Conservation (phyloP, 805 yeast genomes). For the Lipomyces sp. region DNA sequence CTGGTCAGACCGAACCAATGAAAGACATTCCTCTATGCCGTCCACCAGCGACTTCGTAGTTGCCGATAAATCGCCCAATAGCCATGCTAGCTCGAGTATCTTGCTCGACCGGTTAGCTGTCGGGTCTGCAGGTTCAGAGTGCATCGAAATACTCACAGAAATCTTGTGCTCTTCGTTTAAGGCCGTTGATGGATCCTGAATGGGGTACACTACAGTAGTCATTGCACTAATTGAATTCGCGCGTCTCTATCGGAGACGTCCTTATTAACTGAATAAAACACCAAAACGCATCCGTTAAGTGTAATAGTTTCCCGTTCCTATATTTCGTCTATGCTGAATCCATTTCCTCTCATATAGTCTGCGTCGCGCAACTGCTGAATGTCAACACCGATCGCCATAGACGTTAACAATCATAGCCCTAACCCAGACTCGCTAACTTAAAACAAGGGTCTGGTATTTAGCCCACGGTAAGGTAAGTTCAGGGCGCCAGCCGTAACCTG, state of each 20-base stretch:
- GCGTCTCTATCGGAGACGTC: background rate
- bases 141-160: slow-evolving; percentile 19
- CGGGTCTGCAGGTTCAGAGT: background rate
- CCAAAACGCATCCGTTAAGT: no score
- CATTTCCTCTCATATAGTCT: no score
- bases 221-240: slow-evolving; percentile 6
- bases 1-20: slow-evolving; percentile 32
- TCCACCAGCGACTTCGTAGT: slow-evolving; percentile 27
- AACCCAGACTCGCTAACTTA: no score
- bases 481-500: no score
- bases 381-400: no score
- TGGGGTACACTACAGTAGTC: slow-evolving; percentile 33
- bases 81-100: slow-evolving; percentile 38
- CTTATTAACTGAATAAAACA: no score
- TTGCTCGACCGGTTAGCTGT: background rate
- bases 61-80: slow-evolving; percentile 29
- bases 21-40: slow-evolving; percentile 34
- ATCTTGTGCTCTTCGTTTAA: slow-evolving; percentile 37
- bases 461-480: no score
- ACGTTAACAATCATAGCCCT: no score
- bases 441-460: no score
- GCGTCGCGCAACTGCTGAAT: no score
- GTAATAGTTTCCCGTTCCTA: no score
- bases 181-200: slow-evolving; percentile 28
- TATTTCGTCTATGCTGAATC: no score